Evolutionary conservation across 352 stramenopile species (phyloP), one percentile per base, ranked within the genome.

Genomic region (Phytophthora chlamydospora): DNA sequence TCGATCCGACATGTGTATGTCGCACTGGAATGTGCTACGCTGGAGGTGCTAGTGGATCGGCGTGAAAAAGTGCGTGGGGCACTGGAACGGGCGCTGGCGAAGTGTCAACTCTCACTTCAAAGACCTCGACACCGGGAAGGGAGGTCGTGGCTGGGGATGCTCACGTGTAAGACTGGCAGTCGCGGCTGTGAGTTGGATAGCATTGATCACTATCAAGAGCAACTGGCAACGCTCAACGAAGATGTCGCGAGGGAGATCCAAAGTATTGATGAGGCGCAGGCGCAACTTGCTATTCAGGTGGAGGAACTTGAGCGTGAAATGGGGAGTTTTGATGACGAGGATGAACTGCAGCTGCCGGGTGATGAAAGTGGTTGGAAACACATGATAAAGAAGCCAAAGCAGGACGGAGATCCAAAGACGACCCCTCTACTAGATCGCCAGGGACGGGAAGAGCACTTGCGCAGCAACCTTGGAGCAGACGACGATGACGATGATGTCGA

Each of bases 1-100:
- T 68, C 76, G 2, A 63, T 91, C 11, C 76, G 76, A 55, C 76
- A 68, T 27, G 85, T 91, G 36, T 89, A 90, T 49, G 76, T 94
- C 27, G 78, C 80, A 6, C 51, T 92, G 24, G 85, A 94, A 64
- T 92, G 85, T 58, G 57, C 64, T 1, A 73, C 71, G 12, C 47
- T 94, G 11, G 78, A 91, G 33, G 58, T 68, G 3, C 58, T 88
- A 24, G 78, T 91, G 2, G 66, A 63, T 5, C 72, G 82, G 58
- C 83, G 83, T 12, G 70, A 90, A 36, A 58, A 68, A 17, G 61
- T 65, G 11, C 83, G 80, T 10, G 68, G 75, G 7, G 45, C 43
- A 10, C 58, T 94, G 21, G 81, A 92, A 45, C 82, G 88, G 29
- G 71, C 67, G 7, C 55, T 92, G 29, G 83, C 72, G 0, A 51